A percentile compares a stretch with the other conserved stretches of the same genome.
Conservation (phyloP, 2,329 filamentous ascomycete species). For the Rhynchosporium secalis region DNA sequence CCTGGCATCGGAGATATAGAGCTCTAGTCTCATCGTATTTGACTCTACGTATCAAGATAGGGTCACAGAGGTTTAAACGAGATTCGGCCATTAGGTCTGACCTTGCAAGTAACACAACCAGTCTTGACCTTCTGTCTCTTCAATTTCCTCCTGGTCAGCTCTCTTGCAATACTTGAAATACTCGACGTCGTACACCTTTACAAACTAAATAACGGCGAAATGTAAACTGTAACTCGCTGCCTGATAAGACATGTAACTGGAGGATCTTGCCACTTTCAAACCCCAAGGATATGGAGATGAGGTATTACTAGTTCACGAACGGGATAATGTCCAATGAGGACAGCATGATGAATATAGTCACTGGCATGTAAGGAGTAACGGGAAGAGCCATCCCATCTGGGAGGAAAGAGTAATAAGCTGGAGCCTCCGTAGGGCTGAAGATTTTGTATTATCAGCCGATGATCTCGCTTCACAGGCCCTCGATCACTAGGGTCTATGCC, state of each 20-base stretch:
- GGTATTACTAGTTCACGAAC: neutral
- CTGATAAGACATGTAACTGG: too few species aligned
- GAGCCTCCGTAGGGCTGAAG: conserved; percentile 1
- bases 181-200: conserved; percentile 1
- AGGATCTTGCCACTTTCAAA: neutral
- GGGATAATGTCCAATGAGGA: neutral
- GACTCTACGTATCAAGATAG: conserved; percentile 50
- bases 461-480: neutral
- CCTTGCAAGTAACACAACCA: conserved; percentile 67
- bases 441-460: neutral
- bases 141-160: conserved; percentile 21
- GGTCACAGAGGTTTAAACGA: neutral
- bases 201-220: neutral
- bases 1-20: conserved; percentile 58
- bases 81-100: conserved; percentile 38
- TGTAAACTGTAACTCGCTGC: too few species aligned
- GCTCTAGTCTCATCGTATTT: conserved; percentile 65
- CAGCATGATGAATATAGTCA: neutral
- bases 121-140: conserved; percentile 56
- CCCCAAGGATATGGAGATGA: neutral
- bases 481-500: neutral
- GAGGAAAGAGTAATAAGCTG: conserved; percentile 4
- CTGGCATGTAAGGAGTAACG: neutral
- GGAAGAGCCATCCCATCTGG: neutral
- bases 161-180: neutral